Percentiles rank a stretch among this genome's conserved stretches.
These are phyloP conservation scores for Carex scoparia DNA, from an alignment of 176 grass and related monocot species.

Conservation along the genomic window DNA sequence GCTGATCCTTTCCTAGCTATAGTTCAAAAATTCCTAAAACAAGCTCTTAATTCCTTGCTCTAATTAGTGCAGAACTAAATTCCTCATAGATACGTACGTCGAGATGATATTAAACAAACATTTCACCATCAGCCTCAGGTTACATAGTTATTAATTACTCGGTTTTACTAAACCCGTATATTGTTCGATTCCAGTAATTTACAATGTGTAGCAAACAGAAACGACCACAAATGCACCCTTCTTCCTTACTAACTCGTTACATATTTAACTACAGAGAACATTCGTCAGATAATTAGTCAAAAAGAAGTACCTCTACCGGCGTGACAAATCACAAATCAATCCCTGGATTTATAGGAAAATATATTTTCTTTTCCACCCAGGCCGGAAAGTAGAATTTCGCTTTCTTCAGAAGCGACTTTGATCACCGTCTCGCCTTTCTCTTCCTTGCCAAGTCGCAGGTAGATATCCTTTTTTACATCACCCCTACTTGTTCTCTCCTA, in stretches of 20 bases:
- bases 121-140: background rate
- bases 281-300: background rate
- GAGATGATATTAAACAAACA: background rate
- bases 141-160: background rate
- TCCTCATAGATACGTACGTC: background rate
- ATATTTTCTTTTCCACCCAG: background rate
- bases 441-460: background rate
- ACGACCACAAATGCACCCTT: no score
- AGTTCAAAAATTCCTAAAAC: background rate
- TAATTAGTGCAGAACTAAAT: background rate
- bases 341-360: background rate
- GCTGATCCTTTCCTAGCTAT: background rate
- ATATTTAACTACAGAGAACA: background rate
- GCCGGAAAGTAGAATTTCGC: background rate
- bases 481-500: background rate
- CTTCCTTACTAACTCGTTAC: background rate
- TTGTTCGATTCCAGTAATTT: no score
- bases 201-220: no score
- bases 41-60: background rate
- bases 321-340: background rate
- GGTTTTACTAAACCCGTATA: background rate
- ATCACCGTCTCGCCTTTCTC: background rate
- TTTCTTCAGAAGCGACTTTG: conserved; percentile 7
- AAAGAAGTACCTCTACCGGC: background rate
- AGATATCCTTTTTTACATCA: background rate